Conservation (phyloP, 1,284 basidiomycete species). For the Fomitopsis schrenkii region DNA sequence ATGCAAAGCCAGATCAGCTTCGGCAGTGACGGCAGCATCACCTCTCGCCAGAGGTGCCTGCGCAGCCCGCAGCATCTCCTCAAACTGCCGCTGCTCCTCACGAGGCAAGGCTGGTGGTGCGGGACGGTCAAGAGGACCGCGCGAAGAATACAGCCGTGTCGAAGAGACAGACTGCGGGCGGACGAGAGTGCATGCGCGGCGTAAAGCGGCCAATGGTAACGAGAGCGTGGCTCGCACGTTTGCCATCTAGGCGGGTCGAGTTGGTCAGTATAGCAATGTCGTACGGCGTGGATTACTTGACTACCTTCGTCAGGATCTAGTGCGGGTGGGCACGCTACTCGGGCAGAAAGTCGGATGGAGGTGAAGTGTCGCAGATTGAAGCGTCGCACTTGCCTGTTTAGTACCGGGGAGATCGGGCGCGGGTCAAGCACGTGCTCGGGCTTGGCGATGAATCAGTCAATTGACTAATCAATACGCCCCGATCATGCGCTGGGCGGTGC, state of each 20-base stretch:
- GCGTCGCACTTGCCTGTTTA: background rate
- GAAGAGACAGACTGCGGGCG: background rate
- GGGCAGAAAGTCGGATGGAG: background rate
- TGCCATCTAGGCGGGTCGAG: background rate
- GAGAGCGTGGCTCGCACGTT: background rate
- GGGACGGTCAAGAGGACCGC: constrained; percentile 46
- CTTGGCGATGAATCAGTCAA: constrained; percentile 6
- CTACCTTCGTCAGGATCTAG: background rate
- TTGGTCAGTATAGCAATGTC: background rate
- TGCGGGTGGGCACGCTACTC: background rate
- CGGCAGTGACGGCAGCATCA: constrained; percentile 22
- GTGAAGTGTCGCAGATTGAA: background rate
- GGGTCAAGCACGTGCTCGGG: constrained; percentile 2
- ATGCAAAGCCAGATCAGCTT: constrained; percentile 47
- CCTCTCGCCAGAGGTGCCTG: constrained; percentile 37
- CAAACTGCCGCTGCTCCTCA: constrained; percentile 72
- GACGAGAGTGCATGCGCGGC: background rate
- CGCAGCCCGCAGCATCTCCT: constrained; percentile 61
- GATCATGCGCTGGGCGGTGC: background rate
- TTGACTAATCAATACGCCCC: background rate
- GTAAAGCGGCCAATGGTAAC: background rate
- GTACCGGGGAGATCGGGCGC: background rate
- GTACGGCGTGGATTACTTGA: background rate
- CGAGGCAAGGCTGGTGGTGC: constrained; percentile 67
- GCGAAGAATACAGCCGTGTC: constrained; percentile 22